Conservation (phyloP, 2,329 filamentous ascomycete species). For the Verticillium alfalfae region DNA sequence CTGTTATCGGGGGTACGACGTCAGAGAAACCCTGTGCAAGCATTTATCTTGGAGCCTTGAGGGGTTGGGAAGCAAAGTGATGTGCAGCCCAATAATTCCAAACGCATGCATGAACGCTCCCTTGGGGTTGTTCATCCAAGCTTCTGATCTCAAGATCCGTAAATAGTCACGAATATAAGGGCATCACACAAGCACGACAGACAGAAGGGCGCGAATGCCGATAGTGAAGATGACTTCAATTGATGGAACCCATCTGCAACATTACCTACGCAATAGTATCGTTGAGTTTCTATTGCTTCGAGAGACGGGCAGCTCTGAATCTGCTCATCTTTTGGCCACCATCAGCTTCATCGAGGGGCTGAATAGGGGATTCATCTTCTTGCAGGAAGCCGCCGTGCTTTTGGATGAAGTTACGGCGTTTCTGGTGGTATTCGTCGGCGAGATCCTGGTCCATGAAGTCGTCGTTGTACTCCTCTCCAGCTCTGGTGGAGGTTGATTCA, state of each 20-base stretch:
- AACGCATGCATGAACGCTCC: background rate
- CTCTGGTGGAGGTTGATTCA: constrained; percentile 15
- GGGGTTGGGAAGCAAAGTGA: constrained; percentile 49
- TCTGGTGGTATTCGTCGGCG: constrained; percentile 73
- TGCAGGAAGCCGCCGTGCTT: constrained; percentile 76
- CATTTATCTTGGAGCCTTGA: constrained; percentile 51
- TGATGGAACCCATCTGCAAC: constrained; percentile 9
- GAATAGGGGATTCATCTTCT: constrained; percentile 61
- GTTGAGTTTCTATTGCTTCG: constrained; percentile 43
- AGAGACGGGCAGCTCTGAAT: constrained; percentile 67
- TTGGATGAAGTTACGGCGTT: constrained; percentile 78
- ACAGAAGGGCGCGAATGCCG: background rate
- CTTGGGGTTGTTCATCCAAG: constrained; percentile 20
- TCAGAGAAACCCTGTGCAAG: constrained; percentile 54
- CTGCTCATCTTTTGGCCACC: constrained; percentile 62
- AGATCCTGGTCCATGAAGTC: constrained; percentile 71
- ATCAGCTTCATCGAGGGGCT: constrained; percentile 63
- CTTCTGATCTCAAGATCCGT: constrained; percentile 40
- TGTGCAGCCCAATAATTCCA: constrained; percentile 38
- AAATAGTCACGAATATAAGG: background rate
- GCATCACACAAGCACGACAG: background rate
- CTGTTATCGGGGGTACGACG: constrained; percentile 30
- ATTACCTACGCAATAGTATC: constrained; percentile 23
- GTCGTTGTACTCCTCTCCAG: constrained; percentile 36
- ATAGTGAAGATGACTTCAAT: constrained; percentile 5